These are phyloP conservation scores for Telopea speciosissima DNA, from an alignment of 177 flowering plant genomes.

Conservation along the genomic window DNA sequence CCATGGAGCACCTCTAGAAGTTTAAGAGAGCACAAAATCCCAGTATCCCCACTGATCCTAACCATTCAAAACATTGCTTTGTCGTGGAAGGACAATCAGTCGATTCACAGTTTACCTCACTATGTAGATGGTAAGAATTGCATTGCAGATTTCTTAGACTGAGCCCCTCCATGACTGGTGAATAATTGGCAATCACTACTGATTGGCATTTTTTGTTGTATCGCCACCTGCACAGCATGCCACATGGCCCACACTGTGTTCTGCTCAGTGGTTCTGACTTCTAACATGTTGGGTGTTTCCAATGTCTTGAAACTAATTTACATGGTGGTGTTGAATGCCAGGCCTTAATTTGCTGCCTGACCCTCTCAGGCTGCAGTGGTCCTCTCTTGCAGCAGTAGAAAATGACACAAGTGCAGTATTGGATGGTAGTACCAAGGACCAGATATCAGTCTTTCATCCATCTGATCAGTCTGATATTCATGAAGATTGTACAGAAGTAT, in stretches of 20 bases:
- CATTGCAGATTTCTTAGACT: not conserved
- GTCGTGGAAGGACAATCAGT: not conserved
- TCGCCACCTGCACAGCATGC: not conserved
- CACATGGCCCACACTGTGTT: too few relatives aligned
- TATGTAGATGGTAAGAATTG: not conserved
- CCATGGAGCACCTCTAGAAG: not conserved
- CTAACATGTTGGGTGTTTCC: not conserved
- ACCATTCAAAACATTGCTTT: not conserved
- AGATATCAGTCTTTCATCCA: not conserved
- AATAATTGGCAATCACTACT: not conserved
- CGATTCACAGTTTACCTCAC: not conserved
- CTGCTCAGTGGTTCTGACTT: not conserved
- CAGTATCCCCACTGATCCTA: not conserved
- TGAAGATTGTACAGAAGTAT: slow-evolving; percentile 13
- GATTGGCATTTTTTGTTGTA: not conserved
- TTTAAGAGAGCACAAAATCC: not conserved
- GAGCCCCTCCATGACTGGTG: not conserved
- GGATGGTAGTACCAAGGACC: not conserved
- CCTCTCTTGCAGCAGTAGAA: slow-evolving; percentile 19
- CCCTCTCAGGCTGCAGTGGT: slow-evolving; percentile 6
- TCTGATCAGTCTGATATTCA: slow-evolving; percentile 7
- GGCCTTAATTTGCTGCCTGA: slow-evolving; percentile 7
- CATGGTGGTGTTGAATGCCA: slow-evolving; percentile 12
- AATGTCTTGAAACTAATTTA: not conserved
- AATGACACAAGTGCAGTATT: slow-evolving; percentile 27